Evolutionary conservation across 768 basidiomycete species (phyloP).

Genomic region (Trametes meyenii): DNA sequence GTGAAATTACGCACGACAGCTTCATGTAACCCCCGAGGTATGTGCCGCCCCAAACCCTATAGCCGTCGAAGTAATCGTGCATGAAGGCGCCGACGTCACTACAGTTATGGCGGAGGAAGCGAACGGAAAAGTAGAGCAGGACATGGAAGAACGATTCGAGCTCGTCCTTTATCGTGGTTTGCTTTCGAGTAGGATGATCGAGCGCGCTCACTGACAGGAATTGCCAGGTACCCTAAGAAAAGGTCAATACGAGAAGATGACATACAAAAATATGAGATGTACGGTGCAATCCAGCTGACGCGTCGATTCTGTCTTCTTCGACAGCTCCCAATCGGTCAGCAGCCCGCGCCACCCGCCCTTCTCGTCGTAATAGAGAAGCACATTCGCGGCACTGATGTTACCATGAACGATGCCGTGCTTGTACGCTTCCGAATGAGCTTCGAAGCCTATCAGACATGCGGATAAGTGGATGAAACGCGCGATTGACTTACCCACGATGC

Average conservation of each 20-base stretch:
- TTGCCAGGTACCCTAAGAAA: no score
- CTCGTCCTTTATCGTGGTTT: background rate
- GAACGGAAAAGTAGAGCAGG: background rate
- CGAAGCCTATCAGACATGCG: no score
- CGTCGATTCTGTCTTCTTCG: no score
- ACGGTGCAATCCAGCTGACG: no score
- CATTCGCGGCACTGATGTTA: conserved; percentile 5
- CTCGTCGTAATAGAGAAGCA: background rate
- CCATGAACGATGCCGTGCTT: background rate
- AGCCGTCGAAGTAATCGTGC: no score
- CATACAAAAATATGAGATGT: no score
- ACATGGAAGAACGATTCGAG: conserved; percentile 9
- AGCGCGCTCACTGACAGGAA: no score
- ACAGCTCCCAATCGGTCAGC: conserved; percentile 1
- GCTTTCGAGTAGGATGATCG: no score
- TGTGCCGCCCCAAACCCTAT: no score
- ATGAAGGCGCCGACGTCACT: conserved; percentile 1
- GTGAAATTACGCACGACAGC: no score
- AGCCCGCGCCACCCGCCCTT: background rate
- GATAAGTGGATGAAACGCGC: background rate
- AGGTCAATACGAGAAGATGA: no score
- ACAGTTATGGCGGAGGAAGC: background rate
- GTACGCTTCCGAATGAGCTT: conserved; percentile 2
- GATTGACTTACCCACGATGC: background rate
- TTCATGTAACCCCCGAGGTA: no score